phyloP scores from a whole-genome alignment of 139 green algal genomes.

The Chlorella sp. region DNA sequence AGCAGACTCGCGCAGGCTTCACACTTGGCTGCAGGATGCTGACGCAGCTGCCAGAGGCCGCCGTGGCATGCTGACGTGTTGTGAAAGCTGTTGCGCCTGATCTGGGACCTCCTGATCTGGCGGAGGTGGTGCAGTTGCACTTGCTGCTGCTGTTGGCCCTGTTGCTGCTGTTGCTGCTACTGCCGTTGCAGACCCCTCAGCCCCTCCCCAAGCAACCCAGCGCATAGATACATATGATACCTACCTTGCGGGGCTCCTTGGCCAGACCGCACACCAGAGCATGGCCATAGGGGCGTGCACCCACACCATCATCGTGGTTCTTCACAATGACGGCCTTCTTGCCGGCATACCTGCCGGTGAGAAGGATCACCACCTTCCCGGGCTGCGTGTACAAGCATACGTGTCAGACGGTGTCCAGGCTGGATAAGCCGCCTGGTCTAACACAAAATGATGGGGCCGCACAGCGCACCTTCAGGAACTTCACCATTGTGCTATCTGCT shows the following conservation, averaged over 20 bases:
- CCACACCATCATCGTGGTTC: constrained; percentile 93
- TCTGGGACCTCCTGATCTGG: too few species aligned
- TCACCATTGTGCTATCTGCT: constrained; percentile 16
- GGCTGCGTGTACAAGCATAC: constrained; percentile 32
- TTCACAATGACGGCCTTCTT: constrained; percentile 98
- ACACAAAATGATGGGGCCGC: not conserved
- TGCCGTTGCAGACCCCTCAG: too few species aligned
- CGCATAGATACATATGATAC: too few species aligned
- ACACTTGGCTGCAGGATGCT: too few species aligned
- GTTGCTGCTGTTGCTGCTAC: too few species aligned
- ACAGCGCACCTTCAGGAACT: constrained; percentile 1
- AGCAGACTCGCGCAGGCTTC: too few species aligned
- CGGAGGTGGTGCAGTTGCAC: too few species aligned
- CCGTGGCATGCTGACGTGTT: too few species aligned
- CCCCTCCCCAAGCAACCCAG: too few species aligned
- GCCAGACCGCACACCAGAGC: constrained; percentile 86
- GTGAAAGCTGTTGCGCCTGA: too few species aligned
- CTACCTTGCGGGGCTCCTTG: constrained; percentile 98
- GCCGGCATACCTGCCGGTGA: constrained; percentile 78
- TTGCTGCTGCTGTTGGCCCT: too few species aligned
- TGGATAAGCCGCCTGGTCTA: not conserved
- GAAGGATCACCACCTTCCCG: constrained; percentile 87
- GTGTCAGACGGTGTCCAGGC: not conserved
- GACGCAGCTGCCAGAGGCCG: too few species aligned
- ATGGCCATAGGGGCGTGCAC: constrained; percentile 86